A percentile compares a stretch with the other conserved stretches of the same genome.
These are phyloP conservation scores for Xylariomycetidae sp. DNA, from an alignment of 2,329 filamentous ascomycete genomes.

Conservation along the genomic window DNA sequence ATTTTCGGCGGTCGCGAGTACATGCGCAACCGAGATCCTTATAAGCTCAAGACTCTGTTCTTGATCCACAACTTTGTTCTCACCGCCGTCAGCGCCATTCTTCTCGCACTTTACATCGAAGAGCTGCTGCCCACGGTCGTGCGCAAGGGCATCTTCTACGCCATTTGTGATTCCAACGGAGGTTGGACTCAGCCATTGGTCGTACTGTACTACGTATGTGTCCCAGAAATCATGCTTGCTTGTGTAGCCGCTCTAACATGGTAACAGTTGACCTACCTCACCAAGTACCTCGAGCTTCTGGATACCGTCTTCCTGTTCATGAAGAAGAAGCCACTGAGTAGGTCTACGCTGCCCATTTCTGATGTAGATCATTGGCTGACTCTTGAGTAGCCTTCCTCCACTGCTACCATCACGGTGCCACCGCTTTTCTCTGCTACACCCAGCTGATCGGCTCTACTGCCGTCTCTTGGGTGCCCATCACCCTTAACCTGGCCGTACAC, in stretches of 20 bases:
- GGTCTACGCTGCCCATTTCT: conserved; percentile 18
- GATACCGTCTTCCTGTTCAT: conserved; percentile 96
- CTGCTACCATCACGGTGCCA: conserved; percentile 98
- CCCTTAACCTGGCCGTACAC: conserved; percentile 87
- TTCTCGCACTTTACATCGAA: conserved; percentile 84
- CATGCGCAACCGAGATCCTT: conserved; percentile 81
- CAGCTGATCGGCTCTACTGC: conserved; percentile 90
- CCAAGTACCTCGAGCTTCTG: conserved; percentile 93
- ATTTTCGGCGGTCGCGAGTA: conserved; percentile 89
- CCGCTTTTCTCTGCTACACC: conserved; percentile 94
- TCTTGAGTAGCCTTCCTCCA: conserved; percentile 73
- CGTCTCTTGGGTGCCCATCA: conserved; percentile 93
- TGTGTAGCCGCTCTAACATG: too few species aligned
- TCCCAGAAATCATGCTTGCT: too few species aligned
- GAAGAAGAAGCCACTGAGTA: conserved; percentile 98
- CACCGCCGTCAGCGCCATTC: conserved; percentile 74
- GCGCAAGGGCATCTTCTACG: conserved; percentile 78
- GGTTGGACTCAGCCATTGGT: conserved; percentile 94
- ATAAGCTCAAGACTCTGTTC: conserved; percentile 86
- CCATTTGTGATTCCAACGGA: conserved; percentile 76
- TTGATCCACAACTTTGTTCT: conserved; percentile 96
- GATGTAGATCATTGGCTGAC: background rate
- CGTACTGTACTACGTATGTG: conserved; percentile 89
- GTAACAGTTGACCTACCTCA: conserved; percentile 86
- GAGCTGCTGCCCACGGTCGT: conserved; percentile 81